Conservation (phyloP, 495 filamentous ascomycete genomes). For the Tuber aestivum region DNA sequence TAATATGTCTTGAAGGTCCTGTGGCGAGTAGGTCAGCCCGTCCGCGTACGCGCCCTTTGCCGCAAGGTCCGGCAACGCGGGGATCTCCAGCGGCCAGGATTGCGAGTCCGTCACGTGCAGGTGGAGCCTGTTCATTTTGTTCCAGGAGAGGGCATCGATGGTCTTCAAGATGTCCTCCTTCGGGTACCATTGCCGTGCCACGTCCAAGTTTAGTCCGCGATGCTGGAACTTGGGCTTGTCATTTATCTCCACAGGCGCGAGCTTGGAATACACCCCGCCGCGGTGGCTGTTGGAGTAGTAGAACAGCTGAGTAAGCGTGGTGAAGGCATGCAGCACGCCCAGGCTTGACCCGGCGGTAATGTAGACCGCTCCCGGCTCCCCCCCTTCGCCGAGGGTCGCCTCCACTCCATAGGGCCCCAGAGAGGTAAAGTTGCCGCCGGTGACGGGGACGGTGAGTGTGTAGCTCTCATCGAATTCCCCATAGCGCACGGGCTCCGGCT, state of each 20-base stretch:
- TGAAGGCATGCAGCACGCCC: conserved; percentile 61
- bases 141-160: conserved; percentile 66
- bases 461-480: conserved; percentile 70
- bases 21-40: conserved; percentile 58
- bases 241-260: conserved; percentile 59
- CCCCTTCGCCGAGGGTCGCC: conserved; percentile 38
- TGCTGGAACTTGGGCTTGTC: conserved; percentile 64
- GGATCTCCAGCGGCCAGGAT: conserved; percentile 76
- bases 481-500: conserved; percentile 52
- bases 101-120: conserved; percentile 76
- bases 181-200: conserved; percentile 60
- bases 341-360: conserved; percentile 59
- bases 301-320: conserved; percentile 71
- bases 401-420: not conserved
- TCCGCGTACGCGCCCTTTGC: conserved; percentile 61
- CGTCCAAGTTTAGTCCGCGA: conserved; percentile 69
- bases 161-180: conserved; percentile 58
- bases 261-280: conserved; percentile 55
- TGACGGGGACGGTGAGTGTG: conserved; percentile 51
- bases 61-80: conserved; percentile 62
- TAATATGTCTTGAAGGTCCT: conserved; percentile 58
- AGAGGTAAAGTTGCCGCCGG: conserved; percentile 17
- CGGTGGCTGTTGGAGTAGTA: conserved; percentile 54
- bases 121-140: conserved; percentile 74
- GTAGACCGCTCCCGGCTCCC: conserved; percentile 46